Evolutionary conservation across 352 stramenopile genomes (phyloP).

Genomic region (Thalassiosira allenii): DNA sequence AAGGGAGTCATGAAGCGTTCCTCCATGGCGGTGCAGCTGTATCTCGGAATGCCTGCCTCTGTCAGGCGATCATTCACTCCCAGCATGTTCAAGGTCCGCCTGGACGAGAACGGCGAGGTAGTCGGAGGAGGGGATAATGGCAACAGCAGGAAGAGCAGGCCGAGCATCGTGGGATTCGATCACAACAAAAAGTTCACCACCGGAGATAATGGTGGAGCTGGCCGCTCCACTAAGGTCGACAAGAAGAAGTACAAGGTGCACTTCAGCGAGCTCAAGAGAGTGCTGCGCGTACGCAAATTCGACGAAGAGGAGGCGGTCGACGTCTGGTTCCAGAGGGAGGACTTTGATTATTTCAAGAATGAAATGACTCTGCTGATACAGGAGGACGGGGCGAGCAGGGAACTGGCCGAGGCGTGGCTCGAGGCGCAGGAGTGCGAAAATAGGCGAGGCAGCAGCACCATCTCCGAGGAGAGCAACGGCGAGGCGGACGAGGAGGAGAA

Average conservation of each 20-base stretch:
- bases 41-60: conserved; percentile 42
- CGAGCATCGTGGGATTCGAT: conserved; percentile 33
- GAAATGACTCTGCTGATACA: conserved; percentile 59
- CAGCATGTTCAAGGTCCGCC: conserved; percentile 50
- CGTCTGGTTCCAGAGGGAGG: conserved; percentile 54
- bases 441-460: neutral
- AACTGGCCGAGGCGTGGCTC: conserved; percentile 54
- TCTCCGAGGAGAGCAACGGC: neutral
- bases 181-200: conserved; percentile 4
- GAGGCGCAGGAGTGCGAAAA: conserved; percentile 19
- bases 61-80: conserved; percentile 36
- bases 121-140: conserved; percentile 6
- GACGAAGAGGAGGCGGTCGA: conserved; percentile 39
- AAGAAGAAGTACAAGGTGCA: conserved; percentile 39
- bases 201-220: neutral
- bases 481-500: neutral
- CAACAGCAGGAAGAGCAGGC: neutral
- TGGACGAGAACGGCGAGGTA: conserved; percentile 14
- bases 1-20: conserved; percentile 29
- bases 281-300: conserved; percentile 55
- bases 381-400: conserved; percentile 43
- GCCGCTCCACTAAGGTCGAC: no score
- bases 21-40: conserved; percentile 52
- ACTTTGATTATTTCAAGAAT: conserved; percentile 58
- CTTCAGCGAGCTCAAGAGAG: conserved; percentile 59